Conservation (phyloP, 192 early-diverging fungal species). For the Phlyctochytrium arcticum region DNA sequence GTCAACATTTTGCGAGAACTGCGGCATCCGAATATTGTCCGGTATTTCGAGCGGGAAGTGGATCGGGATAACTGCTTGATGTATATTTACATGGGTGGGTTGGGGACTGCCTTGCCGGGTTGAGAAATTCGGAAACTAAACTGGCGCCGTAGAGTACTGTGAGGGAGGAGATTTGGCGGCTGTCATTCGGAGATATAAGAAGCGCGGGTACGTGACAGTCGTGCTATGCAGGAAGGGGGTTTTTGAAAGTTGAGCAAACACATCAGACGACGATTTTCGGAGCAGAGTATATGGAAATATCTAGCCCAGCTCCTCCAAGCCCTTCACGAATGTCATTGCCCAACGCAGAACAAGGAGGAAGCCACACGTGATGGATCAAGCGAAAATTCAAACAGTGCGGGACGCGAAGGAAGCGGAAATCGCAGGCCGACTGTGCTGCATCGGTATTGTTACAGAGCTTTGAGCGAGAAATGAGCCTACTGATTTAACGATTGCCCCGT, state of each 20-base stretch:
- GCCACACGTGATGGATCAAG: too few species aligned
- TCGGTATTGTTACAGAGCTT: conserved; percentile 20
- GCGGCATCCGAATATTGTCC: conserved; percentile 68
- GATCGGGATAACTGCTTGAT: conserved; percentile 63
- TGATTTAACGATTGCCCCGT: neutral
- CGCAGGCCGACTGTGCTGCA: conserved; percentile 60
- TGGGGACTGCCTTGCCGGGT: neutral
- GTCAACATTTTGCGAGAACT: conserved; percentile 72
- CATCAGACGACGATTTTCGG: conserved; percentile 49
- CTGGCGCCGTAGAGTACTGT: conserved; percentile 52
- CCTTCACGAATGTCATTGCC: conserved; percentile 62
- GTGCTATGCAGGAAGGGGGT: neutral
- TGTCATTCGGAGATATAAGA: conserved; percentile 61
- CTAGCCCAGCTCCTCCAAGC: conserved; percentile 64
- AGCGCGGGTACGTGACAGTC: conserved; percentile 34
- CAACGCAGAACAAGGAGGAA: neutral
- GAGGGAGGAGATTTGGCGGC: conserved; percentile 68
- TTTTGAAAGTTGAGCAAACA: neutral
- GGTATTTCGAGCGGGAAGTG: conserved; percentile 65
- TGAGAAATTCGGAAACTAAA: neutral
- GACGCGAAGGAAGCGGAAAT: too few species aligned
- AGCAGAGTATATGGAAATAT: conserved; percentile 64
- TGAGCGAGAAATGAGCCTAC: too few species aligned
- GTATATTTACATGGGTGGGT: conserved; percentile 68
- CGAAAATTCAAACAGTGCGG: too few species aligned